These are phyloP conservation scores for Neonothopanus nambi DNA, from an alignment of 1,284 basidiomycete genomes.

Conservation along the genomic window DNA sequence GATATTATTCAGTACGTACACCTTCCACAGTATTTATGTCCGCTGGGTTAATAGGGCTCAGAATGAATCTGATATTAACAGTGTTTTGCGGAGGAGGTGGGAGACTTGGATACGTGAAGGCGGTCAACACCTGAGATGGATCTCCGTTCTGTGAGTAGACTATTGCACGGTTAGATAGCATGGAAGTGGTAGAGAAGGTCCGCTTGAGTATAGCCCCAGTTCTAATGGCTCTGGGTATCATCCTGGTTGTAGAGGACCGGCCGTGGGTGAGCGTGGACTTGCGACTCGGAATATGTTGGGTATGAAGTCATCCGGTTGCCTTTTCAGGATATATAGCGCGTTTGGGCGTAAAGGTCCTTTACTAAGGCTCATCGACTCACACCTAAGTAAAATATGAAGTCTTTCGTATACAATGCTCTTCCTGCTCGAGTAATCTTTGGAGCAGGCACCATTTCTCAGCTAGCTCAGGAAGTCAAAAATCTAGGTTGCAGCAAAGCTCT, in stretches of 20 bases:
- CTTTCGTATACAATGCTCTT: constrained; percentile 39
- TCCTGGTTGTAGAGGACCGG: too few species aligned
- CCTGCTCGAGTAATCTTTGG: constrained; percentile 44
- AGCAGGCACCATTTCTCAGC: constrained; percentile 35
- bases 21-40: constrained; percentile 84
- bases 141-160: constrained; percentile 63
- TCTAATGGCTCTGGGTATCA: too few species aligned
- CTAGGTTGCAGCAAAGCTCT: constrained; percentile 35
- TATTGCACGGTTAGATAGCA: constrained; percentile 54
- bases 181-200: constrained; percentile 14
- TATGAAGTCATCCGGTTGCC: too few species aligned
- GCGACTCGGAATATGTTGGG: too few species aligned
- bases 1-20: constrained; percentile 30
- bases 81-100: constrained; percentile 53
- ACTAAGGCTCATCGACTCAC: too few species aligned
- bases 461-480: constrained; percentile 35
- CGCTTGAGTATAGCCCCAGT: background rate
- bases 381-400: constrained; percentile 21
- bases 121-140: constrained; percentile 57
- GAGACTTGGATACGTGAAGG: constrained; percentile 52
- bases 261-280: too few species aligned
- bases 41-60: constrained; percentile 81
- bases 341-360: too few species aligned
- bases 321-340: too few species aligned
- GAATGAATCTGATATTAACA: constrained; percentile 66